Base-by-base conservation (phyloP, 768 basidiomycete genomes). In the Cystofilobasidium macerans region DNA sequence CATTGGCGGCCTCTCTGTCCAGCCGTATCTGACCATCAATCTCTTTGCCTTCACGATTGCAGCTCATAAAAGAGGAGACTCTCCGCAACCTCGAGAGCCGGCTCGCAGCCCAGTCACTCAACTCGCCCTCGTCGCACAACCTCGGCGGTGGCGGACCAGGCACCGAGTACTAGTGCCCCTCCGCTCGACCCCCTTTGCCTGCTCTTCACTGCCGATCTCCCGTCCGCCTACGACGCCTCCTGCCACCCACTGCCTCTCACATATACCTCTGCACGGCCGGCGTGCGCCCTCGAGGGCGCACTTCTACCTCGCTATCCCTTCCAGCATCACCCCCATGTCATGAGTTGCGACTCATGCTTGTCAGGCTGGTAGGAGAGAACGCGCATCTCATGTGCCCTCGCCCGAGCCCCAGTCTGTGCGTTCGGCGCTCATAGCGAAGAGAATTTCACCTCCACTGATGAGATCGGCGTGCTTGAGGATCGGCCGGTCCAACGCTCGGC, bases 401-500 rank as follows among this genome's bases (percentile, higher is more conserved):
- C n/a, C n/a, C n/a, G n/a, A n/a, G 45, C 76, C 79, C 82, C 82
- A 84, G 0, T 68, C 65, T 68, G 80, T 76, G 3, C 80, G 81
- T 28, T 72, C 72, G 5, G 77, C 78, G 58, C 80, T 83, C 86
- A 89, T 87, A 70, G 82, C 81, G 70, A 87, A 88, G 42, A 77
- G 77, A 20, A 88, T 73, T 11, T 79, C 74, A 0, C 82, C 85
- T 0, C 86, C 86, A 5, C 75, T 69, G 12, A 75, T 75, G n/a
- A 88, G 81, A 59, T 86, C 78, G n/a, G 79, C 79, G 68, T 89
- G 87, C 14, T 64, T 74, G 33, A 89, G 80, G 40, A 85, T 71
- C 0, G 86, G 84, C 4, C 67, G 71, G 0, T 72, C 70, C 14
- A 83, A 71, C 11, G 58, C 40, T 4, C 71, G 70, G 0, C 84